Percentiles rank a stretch among this genome's conserved stretches.
These are phyloP conservation scores for Lichtheimia ornata DNA, from an alignment of 371 early-diverging fungal genomes.

Conservation along the genomic window DNA sequence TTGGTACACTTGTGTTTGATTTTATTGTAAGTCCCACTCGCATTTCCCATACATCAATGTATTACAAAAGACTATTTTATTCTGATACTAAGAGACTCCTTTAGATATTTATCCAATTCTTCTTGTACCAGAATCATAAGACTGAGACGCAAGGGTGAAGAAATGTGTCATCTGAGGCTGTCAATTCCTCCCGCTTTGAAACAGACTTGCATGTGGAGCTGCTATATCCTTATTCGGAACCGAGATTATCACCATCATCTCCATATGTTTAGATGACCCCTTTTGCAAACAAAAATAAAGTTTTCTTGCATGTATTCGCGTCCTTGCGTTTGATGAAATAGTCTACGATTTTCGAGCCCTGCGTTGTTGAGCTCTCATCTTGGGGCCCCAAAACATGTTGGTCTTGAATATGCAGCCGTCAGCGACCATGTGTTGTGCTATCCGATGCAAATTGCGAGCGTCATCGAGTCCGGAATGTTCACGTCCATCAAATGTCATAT, in stretches of 20 bases:
- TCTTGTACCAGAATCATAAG: slow-evolving; percentile 30
- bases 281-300: no score
- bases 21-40: slow-evolving; percentile 43
- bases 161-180: not conserved
- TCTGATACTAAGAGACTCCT: not conserved
- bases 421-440: slow-evolving; percentile 46
- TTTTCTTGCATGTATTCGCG: no score
- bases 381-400: slow-evolving; percentile 27
- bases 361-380: not conserved
- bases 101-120: slow-evolving; percentile 59
- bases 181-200: no score
- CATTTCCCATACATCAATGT: not conserved
- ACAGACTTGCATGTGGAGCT: no score
- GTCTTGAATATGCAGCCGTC: slow-evolving; percentile 54
- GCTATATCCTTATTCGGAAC: no score
- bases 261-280: no score
- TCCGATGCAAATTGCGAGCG: slow-evolving; percentile 65
- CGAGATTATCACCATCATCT: no score
- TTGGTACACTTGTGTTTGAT: slow-evolving; percentile 58
- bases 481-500: slow-evolving; percentile 68
- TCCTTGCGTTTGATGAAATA: no score
- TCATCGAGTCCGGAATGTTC: slow-evolving; percentile 85
- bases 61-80: not conserved
- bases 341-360: not conserved
- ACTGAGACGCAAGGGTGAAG: not conserved